Conservation (phyloP, 2,329 filamentous ascomycete species). For the Colletotrichum sublineola region DNA sequence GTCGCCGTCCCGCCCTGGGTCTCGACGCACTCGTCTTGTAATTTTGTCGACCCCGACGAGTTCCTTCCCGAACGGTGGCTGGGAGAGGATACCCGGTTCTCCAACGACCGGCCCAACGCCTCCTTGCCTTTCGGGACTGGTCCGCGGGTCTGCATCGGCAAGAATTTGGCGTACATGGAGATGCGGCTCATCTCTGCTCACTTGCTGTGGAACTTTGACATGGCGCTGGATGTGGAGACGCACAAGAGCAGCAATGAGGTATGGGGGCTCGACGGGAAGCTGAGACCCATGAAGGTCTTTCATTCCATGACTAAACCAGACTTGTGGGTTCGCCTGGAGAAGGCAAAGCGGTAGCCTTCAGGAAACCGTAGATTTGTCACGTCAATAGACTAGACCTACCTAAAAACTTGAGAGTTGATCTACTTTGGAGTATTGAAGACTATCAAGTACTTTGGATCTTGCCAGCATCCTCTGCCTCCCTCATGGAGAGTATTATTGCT, state of each 20-base stretch:
- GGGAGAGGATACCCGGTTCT: slow-evolving; percentile 38
- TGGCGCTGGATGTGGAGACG: slow-evolving; percentile 51
- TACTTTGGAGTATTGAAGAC: background rate
- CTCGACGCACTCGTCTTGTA: background rate
- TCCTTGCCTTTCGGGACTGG: slow-evolving; percentile 53
- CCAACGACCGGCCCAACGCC: slow-evolving; percentile 55
- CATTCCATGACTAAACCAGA: slow-evolving; percentile 10
- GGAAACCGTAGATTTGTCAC: background rate
- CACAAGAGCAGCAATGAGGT: background rate
- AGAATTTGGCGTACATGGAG: slow-evolving; percentile 59
- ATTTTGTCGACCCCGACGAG: slow-evolving; percentile 59
- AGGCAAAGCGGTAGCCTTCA: background rate
- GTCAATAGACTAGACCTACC: background rate
- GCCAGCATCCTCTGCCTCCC: background rate
- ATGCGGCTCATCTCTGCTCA: slow-evolving; percentile 61
- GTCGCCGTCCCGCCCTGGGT: slow-evolving; percentile 56
- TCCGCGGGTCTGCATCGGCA: slow-evolving; percentile 54
- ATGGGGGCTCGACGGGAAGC: background rate
- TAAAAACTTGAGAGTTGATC: background rate
- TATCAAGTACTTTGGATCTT: background rate
- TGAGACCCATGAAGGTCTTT: slow-evolving; percentile 1
- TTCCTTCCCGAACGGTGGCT: slow-evolving; percentile 54
- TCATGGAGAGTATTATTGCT: too few species aligned
- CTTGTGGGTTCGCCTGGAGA: background rate
- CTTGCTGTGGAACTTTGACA: slow-evolving; percentile 61